Conservation (phyloP, 2,329 filamentous ascomycete species). For the Hymenoscyphus occultus region DNA sequence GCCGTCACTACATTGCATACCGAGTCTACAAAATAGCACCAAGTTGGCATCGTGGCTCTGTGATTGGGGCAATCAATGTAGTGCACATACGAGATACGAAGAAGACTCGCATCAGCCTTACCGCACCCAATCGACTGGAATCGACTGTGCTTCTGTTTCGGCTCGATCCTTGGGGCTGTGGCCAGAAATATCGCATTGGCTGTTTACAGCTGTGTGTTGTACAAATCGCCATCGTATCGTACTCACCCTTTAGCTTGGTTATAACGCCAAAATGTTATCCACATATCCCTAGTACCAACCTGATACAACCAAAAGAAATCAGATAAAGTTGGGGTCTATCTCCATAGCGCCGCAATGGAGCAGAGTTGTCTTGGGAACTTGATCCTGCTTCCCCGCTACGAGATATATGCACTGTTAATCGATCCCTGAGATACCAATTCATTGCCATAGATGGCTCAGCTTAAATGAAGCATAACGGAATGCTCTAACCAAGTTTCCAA, state of each 20-base stretch:
- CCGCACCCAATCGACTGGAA: not conserved
- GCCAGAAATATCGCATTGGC: not conserved
- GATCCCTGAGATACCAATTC: not conserved
- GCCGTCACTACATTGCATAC: no score
- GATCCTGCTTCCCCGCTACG: slow-evolving; percentile 9
- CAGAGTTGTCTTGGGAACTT: slow-evolving; percentile 4
- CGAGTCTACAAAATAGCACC: not conserved
- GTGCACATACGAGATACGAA: not conserved
- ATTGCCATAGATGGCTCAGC: not conserved
- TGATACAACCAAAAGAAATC: not conserved
- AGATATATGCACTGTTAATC: slow-evolving; percentile 5
- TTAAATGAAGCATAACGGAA: not conserved
- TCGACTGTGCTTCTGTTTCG: not conserved
- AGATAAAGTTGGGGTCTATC: slow-evolving; percentile 4
- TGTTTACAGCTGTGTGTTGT: not conserved
- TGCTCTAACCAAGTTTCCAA: not conserved
- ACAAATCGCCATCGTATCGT: not conserved
- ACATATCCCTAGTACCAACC: not conserved
- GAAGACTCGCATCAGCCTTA: not conserved
- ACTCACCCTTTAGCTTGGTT: not conserved
- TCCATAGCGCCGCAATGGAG: not conserved
- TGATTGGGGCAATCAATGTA: not conserved
- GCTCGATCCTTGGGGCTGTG: not conserved
- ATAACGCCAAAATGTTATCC: not conserved
- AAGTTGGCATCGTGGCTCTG: not conserved